A percentile compares a stretch with the other conserved stretches of the same genome.
Evolutionary conservation across 345 rosid species (phyloP).

Genomic region (Balakata baccata): DNA sequence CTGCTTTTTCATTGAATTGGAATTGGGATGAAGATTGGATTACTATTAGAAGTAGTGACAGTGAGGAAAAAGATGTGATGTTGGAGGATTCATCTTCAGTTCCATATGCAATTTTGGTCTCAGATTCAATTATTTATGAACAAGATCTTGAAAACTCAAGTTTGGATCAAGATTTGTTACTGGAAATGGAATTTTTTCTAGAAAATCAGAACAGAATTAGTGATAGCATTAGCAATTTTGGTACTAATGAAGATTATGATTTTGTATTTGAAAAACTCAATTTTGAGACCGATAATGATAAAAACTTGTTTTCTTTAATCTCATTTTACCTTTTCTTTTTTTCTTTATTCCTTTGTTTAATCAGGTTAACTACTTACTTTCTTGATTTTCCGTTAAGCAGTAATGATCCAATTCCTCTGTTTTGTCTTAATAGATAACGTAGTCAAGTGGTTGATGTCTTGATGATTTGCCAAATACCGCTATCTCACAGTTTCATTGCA

Average conservation of each 20-base stretch:
- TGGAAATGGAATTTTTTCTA: conserved; percentile 25
- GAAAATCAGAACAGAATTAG: conserved; percentile 17
- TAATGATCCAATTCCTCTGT: background rate
- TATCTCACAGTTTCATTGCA: too few species aligned
- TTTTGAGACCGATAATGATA: conserved; percentile 19
- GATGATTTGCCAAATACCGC: too few species aligned
- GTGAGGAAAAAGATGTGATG: conserved; percentile 25
- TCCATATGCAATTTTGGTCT: too few species aligned
- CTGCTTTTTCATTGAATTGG: conserved; percentile 27
- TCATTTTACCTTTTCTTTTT: background rate
- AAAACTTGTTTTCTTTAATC: conserved; percentile 24
- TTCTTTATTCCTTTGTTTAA: background rate
- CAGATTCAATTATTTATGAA: conserved; percentile 20
- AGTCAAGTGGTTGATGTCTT: too few species aligned
- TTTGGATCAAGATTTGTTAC: conserved; percentile 34
- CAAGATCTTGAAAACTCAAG: conserved; percentile 40
- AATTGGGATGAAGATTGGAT: conserved; percentile 53
- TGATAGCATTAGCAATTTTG: conserved; percentile 1
- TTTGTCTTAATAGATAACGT: background rate
- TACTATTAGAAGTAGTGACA: conserved; percentile 50
- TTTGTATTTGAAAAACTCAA: conserved; percentile 33
- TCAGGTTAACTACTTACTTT: background rate
- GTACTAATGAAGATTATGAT: conserved; percentile 22
- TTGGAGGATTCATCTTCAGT: conserved; percentile 14
- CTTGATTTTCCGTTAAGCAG: background rate